Evolutionary conservation across 2,329 filamentous ascomycete species (phyloP).

Genomic region (Microcyclosporella mali): DNA sequence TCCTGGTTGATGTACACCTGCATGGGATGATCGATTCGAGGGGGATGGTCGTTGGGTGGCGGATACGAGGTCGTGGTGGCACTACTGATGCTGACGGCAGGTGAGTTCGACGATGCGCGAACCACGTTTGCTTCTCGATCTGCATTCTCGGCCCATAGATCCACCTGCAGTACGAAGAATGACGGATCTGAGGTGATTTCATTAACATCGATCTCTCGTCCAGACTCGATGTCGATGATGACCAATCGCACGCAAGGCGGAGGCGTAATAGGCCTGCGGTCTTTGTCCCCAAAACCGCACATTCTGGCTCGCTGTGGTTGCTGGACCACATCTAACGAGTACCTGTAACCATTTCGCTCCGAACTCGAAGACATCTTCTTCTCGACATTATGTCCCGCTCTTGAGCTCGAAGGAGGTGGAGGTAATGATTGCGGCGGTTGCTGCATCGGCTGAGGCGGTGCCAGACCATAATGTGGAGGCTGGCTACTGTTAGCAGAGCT

Average conservation of each 20-base stretch:
- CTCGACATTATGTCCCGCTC: constrained; percentile 7
- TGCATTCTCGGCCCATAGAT: constrained; percentile 60
- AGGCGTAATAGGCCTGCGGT: constrained; percentile 90
- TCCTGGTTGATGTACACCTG: constrained; percentile 16
- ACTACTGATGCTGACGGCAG: constrained; percentile 66
- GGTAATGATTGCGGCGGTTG: constrained; percentile 9
- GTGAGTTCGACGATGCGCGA: constrained; percentile 57
- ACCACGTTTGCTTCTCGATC: constrained; percentile 62
- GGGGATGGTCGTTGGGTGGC: constrained; percentile 38
- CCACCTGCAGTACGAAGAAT: constrained; percentile 57
- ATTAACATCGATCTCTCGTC: constrained; percentile 73
- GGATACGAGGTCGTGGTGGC: constrained; percentile 74
- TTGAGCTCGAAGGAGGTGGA: constrained; percentile 5
- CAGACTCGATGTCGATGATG: constrained; percentile 66
- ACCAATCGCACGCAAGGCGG: constrained; percentile 84
- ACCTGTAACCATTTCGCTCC: constrained; percentile 19
- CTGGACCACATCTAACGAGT: constrained; percentile 60
- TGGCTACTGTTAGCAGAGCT: constrained; percentile 18
- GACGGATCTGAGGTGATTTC: constrained; percentile 55
- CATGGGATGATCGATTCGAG: constrained; percentile 13
- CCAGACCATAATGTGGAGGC: constrained; percentile 12
- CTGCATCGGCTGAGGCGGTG: constrained; percentile 13
- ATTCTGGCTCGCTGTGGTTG: constrained; percentile 90
- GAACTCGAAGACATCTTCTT: constrained; percentile 15
- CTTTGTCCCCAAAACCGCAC: constrained; percentile 99